Percentiles rank a stretch among this genome's conserved stretches.
Conservation (phyloP, 371 early-diverging fungal genomes). For the Encephalitozoon cuniculi region DNA sequence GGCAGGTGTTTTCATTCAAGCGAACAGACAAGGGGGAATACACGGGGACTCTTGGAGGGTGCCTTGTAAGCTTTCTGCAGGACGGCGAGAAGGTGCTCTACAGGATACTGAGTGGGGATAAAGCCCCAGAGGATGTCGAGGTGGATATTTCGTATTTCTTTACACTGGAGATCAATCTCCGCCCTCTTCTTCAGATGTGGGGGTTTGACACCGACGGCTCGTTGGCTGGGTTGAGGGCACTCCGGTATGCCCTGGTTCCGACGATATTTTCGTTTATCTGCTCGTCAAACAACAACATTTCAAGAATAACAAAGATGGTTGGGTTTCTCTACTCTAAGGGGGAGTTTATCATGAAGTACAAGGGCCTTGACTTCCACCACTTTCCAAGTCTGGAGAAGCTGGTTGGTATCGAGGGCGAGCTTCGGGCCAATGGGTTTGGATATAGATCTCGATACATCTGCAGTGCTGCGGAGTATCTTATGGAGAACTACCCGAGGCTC, state of each 20-base stretch:
- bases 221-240: conserved; percentile 40
- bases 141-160: conserved; percentile 66
- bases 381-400: conserved; percentile 63
- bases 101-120: neutral
- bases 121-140: neutral
- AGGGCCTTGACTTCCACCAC: conserved; percentile 17
- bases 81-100: conserved; percentile 10
- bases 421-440: conserved; percentile 75
- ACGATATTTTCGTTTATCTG: conserved; percentile 83
- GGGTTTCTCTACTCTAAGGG: conserved; percentile 42
- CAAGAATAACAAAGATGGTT: conserved; percentile 79
- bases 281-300: conserved; percentile 83
- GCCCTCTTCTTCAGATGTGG: conserved; percentile 67
- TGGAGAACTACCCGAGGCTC: neutral
- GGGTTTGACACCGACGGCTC: conserved; percentile 20
- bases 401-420: conserved; percentile 61
- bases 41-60: conserved; percentile 26
- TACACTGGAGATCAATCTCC: conserved; percentile 66
- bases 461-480: conserved; percentile 62
- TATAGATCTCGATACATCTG: conserved; percentile 81
- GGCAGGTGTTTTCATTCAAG: conserved; percentile 55
- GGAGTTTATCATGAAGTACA: conserved; percentile 10
- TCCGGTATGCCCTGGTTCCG: conserved; percentile 73
- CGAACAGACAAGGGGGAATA: conserved; percentile 12
- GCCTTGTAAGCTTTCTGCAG: conserved; percentile 33